These are phyloP conservation scores for Neopestalotiopsis rosae DNA, from an alignment of 2,329 filamentous ascomycete species.

Conservation along the genomic window DNA sequence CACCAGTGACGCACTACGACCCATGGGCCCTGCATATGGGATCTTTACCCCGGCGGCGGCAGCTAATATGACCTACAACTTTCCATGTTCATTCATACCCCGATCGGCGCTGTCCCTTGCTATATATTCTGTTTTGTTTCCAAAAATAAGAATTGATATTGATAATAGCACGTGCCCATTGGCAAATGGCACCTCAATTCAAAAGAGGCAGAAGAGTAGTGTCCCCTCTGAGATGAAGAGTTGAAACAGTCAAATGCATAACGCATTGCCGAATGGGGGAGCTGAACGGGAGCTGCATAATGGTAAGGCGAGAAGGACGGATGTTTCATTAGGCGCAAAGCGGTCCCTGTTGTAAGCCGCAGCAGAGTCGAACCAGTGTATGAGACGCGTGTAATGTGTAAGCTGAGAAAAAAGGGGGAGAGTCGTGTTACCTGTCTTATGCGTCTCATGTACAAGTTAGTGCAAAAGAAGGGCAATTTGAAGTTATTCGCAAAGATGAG, in stretches of 20 bases:
- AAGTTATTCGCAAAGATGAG: neutral
- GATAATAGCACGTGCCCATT: neutral
- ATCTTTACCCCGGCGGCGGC: neutral
- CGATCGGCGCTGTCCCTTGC: neutral
- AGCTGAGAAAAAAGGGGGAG: neutral
- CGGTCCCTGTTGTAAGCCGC: neutral
- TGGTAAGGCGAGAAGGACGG: slow-evolving; percentile 4
- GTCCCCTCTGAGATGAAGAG: neutral
- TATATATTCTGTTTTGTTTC: neutral
- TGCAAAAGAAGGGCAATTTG: neutral
- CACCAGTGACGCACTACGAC: neutral
- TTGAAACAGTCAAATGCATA: slow-evolving; percentile 3
- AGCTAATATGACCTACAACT: neutral
- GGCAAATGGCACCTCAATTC: neutral
- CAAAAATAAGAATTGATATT: neutral
- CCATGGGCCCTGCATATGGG: neutral
- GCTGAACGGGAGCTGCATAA: slow-evolving; percentile 9
- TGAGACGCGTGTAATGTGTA: neutral
- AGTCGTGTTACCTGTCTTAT: neutral
- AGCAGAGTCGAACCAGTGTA: neutral
- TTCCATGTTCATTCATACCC: neutral
- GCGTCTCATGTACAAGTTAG: neutral
- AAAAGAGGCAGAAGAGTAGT: neutral
- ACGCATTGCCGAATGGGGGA: slow-evolving; percentile 10
- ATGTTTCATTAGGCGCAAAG: slow-evolving; percentile 18